Evolutionary conservation across 345 rosid species (phyloP).

Genomic region (Rhodomyrtus tomentosa): DNA sequence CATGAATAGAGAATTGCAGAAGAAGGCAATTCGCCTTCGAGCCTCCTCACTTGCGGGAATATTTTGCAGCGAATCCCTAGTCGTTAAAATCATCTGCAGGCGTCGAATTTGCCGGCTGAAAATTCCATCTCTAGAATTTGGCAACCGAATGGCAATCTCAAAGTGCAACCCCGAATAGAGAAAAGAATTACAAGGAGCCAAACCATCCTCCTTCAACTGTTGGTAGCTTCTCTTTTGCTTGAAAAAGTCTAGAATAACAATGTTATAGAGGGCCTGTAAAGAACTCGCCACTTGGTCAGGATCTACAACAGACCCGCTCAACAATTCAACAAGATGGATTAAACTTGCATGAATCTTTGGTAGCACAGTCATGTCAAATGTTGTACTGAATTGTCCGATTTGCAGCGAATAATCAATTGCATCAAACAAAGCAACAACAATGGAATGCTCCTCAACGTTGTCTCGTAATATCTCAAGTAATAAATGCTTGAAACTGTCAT

Average conservation of each 20-base stretch:
- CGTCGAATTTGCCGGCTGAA: slow-evolving; percentile 71
- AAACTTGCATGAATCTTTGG: slow-evolving; percentile 53
- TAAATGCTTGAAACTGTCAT: slow-evolving; percentile 65
- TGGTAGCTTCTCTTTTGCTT: slow-evolving; percentile 44
- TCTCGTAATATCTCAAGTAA: slow-evolving; percentile 45
- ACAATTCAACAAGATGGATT: slow-evolving; percentile 47
- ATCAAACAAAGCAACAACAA: slow-evolving; percentile 46
- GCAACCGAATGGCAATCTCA: slow-evolving; percentile 55
- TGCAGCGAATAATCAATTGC: slow-evolving; percentile 54
- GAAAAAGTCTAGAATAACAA: slow-evolving; percentile 61
- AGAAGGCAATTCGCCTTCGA: slow-evolving; percentile 80
- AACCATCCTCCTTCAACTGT: slow-evolving; percentile 41
- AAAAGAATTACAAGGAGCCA: slow-evolving; percentile 10
- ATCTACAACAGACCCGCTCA: slow-evolving; percentile 41
- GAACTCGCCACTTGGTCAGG: slow-evolving; percentile 49
- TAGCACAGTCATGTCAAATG: slow-evolving; percentile 56
- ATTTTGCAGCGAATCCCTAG: slow-evolving; percentile 67
- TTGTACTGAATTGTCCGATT: slow-evolving; percentile 55
- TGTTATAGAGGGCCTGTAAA: slow-evolving; percentile 74
- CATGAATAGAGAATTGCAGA: slow-evolving; percentile 89
- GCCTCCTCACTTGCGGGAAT: slow-evolving; percentile 81
- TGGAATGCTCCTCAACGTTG: slow-evolving; percentile 69
- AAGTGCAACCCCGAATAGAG: slow-evolving; percentile 48
- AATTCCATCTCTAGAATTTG: slow-evolving; percentile 44
- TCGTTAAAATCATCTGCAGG: slow-evolving; percentile 65